Conservation (phyloP, 768 basidiomycete species). For the Postia placenta region DNA sequence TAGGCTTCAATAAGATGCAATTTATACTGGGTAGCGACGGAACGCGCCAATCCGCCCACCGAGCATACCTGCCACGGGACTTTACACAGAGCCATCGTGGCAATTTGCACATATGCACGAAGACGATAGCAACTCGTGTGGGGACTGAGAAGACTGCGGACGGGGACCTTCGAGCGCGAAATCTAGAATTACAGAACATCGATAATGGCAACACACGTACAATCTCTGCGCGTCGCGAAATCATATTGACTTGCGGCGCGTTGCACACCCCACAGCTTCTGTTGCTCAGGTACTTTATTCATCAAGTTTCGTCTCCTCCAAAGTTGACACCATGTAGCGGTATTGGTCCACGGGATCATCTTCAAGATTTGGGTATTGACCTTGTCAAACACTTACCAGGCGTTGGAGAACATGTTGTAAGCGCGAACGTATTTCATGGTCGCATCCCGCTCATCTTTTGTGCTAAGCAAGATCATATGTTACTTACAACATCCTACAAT, state of each 20-base stretch:
- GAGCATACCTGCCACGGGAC: constrained; percentile 15
- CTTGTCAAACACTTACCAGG: constrained; percentile 18
- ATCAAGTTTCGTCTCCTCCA: too few relatives aligned
- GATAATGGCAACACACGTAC: neutral
- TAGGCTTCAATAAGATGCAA: constrained; percentile 14
- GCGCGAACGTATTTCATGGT: neutral
- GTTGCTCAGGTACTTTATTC: constrained; percentile 23
- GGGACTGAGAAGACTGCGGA: neutral
- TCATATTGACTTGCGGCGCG: constrained; percentile 20
- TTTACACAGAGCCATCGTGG: constrained; percentile 6
- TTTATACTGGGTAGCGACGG: constrained; percentile 16
- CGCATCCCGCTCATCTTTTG: neutral
- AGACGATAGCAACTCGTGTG: neutral
- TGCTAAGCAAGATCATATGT: constrained; percentile 34
- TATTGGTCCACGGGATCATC: constrained; percentile 18
- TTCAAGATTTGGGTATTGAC: constrained; percentile 17
- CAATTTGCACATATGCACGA: constrained; percentile 17
- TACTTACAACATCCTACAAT: constrained; percentile 26
- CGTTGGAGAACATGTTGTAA: constrained; percentile 21
- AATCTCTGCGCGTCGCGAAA: constrained; percentile 14
- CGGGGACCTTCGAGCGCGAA: neutral
- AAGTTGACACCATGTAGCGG: constrained; percentile 9
- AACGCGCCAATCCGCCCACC: constrained; percentile 15
- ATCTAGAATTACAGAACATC: neutral
- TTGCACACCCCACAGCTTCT: constrained; percentile 33